A percentile compares a stretch with the other conserved stretches of the same genome.
These are phyloP conservation scores for Volvox reticuliferus DNA, from an alignment of 139 green algal genomes.

Conservation along the genomic window DNA sequence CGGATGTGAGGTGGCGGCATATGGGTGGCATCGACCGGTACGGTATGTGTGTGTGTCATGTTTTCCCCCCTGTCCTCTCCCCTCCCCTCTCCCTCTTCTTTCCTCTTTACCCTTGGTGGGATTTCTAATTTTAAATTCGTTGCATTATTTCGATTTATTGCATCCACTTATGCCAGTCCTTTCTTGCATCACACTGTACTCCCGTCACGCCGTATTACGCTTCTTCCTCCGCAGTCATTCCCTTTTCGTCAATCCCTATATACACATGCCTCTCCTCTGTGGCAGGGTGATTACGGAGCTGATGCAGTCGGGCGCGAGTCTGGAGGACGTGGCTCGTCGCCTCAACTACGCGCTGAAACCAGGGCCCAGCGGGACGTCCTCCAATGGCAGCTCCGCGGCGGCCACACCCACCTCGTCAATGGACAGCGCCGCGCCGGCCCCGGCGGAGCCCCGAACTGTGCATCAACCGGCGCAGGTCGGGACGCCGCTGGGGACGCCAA, in stretches of 20 bases:
- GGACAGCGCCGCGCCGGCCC: not conserved
- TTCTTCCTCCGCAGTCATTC: no score
- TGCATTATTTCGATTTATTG: no score
- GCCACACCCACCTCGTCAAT: slow-evolving; percentile 1
- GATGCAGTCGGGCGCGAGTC: slow-evolving; percentile 60
- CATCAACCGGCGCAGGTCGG: slow-evolving; percentile 64
- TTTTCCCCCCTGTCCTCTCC: no score
- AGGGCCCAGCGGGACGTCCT: not conserved
- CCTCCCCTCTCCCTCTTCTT: no score
- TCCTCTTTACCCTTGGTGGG: not conserved
- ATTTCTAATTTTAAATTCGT: not conserved
- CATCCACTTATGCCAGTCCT: no score
- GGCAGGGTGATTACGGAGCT: slow-evolving; percentile 67
- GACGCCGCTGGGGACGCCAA: slow-evolving; percentile 57
- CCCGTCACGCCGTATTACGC: no score
- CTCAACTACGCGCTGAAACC: slow-evolving; percentile 54
- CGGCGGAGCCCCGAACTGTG: no score
- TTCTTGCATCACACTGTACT: no score
- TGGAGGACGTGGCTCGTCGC: slow-evolving; percentile 44
- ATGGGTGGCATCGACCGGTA: no score
- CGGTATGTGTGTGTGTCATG: not conserved
- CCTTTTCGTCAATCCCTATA: not conserved
- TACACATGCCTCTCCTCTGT: not conserved
- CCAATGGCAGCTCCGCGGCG: not conserved
- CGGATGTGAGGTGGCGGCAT: no score